phyloP scores from a whole-genome alignment of 495 filamentous ascomycete genomes.

The Xylaria bambusicola region DNA sequence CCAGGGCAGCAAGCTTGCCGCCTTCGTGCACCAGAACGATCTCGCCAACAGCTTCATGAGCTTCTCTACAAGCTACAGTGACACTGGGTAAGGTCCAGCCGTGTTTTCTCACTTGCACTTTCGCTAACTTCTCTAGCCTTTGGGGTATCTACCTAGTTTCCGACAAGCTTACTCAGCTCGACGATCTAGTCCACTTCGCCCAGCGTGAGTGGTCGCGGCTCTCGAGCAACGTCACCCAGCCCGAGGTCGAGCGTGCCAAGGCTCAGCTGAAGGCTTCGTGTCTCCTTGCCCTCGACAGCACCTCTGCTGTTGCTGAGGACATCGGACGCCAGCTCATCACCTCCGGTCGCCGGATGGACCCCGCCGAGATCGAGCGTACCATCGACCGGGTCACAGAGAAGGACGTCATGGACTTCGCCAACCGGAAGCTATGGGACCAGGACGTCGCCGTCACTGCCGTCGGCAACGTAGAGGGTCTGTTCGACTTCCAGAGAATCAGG shows the following conservation, averaged over 20 bases:
- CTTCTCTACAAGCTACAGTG: conserved; percentile 99
- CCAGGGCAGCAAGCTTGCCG: conserved; percentile 96
- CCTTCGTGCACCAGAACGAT: conserved; percentile 86
- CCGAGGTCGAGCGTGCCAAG: conserved; percentile 98
- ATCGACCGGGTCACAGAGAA: conserved; percentile 89
- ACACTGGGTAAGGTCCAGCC: conserved; percentile 81
- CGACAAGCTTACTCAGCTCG: conserved; percentile 80
- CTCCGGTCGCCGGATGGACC: conserved; percentile 84
- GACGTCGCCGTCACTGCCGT: conserved; percentile 92
- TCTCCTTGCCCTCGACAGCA: conserved; percentile 94
- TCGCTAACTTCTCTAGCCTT: conserved; percentile 58
- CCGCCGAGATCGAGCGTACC: conserved; percentile 90
- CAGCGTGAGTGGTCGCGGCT: conserved; percentile 97
- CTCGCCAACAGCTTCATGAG: conserved; percentile 99
- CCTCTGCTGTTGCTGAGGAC: conserved; percentile 95
- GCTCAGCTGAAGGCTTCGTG: conserved; percentile 98
- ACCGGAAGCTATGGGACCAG: conserved; percentile 91
- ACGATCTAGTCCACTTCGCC: conserved; percentile 96
- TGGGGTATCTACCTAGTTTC: conserved; percentile 99
- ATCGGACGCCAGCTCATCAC: conserved; percentile 98
- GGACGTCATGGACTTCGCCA: conserved; percentile 94
- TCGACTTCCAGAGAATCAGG: conserved; percentile 89
- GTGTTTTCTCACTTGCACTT: background rate
- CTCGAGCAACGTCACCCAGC: conserved; percentile 77
- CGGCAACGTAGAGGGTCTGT: conserved; percentile 83